Base-by-base conservation (phyloP, 2,329 filamentous ascomycete species). In the Venturiaceae sp. region DNA sequence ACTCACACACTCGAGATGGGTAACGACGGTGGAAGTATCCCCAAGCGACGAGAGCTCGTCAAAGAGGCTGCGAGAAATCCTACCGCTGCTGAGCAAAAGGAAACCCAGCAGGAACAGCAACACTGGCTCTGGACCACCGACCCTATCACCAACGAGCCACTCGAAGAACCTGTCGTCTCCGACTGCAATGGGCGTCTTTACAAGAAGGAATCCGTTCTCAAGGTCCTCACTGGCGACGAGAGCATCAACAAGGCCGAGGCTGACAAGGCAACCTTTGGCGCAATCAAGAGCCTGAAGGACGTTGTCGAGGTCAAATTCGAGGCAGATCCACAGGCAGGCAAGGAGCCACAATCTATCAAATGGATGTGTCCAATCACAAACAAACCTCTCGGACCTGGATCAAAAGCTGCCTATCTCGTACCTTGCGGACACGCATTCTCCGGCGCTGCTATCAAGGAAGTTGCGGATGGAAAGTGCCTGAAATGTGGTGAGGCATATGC, bases 1-100 rank as follows among this genome's bases (percentile, higher is more conserved):
- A n/a, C 13, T n/a, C 19, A 23, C 3, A 50, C 23, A 7, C n/a
- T 7, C 44, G 52, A 36, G 14, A 96, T 99, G 94, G 94, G 94
- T 71, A 99, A 99, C 76, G 94, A 99, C 72, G 94, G 94, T 65
- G 94, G 94, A 70, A 92, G 90, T 65, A 99, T 99, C 65, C 94
- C 94, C 5, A 97, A 88, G 63, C 89, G 95, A 33, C 88, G 91
- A 68, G 95, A 99, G 74, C 88, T 99, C 50, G 94, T 99, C 71
- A 95, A 95, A 74, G 87, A 92, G 72, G 90, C 92, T 30, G 90
- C 92, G 44, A 88, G 90, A 66, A 82, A 85, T 55, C 88, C 88
- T 23, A 95, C 88, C 34, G 82, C 90, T 30, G 86, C 89, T 52
- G 88, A 97, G 76, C 77, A 96, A 59, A 97, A 97, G 75, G 91